Percentiles rank a stretch among this genome's conserved stretches.
Conservation (phyloP, 352 stramenopile genomes). For the Poterioochromonas sp. region DNA sequence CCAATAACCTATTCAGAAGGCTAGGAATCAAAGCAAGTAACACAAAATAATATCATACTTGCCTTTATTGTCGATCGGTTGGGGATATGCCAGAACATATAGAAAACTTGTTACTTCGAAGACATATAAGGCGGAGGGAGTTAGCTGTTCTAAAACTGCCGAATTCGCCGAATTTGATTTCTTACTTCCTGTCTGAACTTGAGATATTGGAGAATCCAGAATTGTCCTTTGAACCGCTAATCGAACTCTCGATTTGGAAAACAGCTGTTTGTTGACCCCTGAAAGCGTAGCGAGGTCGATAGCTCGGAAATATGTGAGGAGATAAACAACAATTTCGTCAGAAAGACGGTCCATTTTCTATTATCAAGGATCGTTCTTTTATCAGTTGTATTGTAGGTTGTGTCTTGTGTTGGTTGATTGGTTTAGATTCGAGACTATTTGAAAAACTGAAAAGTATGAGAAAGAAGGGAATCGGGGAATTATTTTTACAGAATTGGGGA, state of each 20-base stretch:
- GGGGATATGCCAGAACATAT: not conserved
- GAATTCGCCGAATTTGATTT: too few species aligned
- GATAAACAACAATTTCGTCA: not conserved
- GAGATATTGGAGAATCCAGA: not conserved
- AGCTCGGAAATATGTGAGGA: conserved; percentile 1
- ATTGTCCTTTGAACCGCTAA: not conserved
- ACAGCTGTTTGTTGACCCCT: not conserved
- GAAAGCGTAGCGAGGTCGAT: not conserved
- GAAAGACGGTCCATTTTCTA: not conserved
- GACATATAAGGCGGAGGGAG: not conserved
- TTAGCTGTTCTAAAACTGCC: not conserved
- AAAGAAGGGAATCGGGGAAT: too few species aligned
- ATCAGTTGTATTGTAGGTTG: too few species aligned
- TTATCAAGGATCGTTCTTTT: too few species aligned
- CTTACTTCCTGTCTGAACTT: too few species aligned
- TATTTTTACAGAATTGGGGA: too few species aligned
- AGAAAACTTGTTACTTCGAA: not conserved
- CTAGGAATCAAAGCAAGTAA: not conserved
- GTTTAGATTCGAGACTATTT: too few species aligned
- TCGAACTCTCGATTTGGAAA: not conserved
- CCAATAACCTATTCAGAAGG: not conserved
- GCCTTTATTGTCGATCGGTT: not conserved
- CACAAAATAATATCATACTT: not conserved
- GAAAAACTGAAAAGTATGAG: too few species aligned
- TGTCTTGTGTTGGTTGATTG: too few species aligned